Evolutionary conservation across 1,284 basidiomycete genomes (phyloP), one percentile per base, ranked within the genome.

Genomic region (Kalmanozyma brasiliensis): DNA sequence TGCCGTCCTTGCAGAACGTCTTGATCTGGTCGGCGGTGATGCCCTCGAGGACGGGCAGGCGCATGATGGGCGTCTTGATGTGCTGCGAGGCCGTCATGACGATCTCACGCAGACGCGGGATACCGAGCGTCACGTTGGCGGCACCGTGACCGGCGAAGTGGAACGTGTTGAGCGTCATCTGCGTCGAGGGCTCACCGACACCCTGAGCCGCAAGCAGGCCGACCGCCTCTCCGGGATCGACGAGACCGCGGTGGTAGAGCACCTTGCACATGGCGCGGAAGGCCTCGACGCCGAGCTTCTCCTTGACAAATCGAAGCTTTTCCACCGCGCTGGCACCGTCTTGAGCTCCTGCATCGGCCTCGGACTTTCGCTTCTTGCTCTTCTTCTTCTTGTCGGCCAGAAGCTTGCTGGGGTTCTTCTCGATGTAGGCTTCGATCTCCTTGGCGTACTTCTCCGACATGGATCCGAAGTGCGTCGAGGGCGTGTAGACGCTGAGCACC

Each of bases 141-240:
- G 96, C 95, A 84, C 96, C 96, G 83, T 98, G 96, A 75, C 95
- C 93, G 90, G 79, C 56, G 82, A 98, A 97, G 86, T 99, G 96
- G 89, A 99, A 99, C 9, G 96, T 99, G 83, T 99, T 99, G 73
- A 99, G 85, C 26, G 96, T 99, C 96, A 99, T 99, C 83, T 99
- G 96, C 1, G 96, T 99, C 22, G 96, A 98, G 4, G 96, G 96
- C 83, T 99, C 96, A 61, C 96, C 96, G 43, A 99, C 89, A 92
- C 94, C 93, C 86, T 99, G 96, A 20, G 94, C 95, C n/a, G 96
- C 96, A 45, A 99, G 86, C 43, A 98, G 84, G 52, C 96, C 96
- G 45, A 99, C 96, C 9, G 95, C 94, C 84, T 99, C 96, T 73
- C 96, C 96, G 14, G 96, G 94, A 69, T 99, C 96, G 5, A 94